A percentile compares a stretch with the other conserved stretches of the same genome.
Evolutionary conservation across 768 basidiomycete genomes (phyloP).

Genomic region (Suillus fuscotomentosus): DNA sequence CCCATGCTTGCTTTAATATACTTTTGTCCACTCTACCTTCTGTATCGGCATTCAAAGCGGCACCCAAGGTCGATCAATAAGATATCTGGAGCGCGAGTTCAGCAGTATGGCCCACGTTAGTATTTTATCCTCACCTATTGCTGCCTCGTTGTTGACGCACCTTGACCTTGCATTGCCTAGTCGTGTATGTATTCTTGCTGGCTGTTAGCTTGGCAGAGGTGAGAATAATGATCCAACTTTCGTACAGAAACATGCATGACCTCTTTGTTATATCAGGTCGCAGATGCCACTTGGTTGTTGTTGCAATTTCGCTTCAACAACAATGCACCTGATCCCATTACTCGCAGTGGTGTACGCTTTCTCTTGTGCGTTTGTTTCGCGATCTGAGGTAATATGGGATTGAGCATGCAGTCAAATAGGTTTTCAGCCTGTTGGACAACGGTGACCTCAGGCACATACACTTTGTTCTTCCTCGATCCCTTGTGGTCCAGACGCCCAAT

Average conservation of each 20-base stretch:
- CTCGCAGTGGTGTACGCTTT: conserved; percentile 44
- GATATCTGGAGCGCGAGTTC: conserved; percentile 41
- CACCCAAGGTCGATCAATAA: conserved; percentile 52
- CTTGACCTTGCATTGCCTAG: conserved; percentile 24
- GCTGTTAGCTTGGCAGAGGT: conserved; percentile 50
- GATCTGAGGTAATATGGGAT: background rate
- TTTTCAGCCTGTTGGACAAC: conserved; percentile 63
- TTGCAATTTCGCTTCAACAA: conserved; percentile 53
- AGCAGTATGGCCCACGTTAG: conserved; percentile 55
- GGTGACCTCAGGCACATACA: conserved; percentile 48
- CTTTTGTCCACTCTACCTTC: conserved; percentile 49
- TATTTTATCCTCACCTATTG: conserved; percentile 7
- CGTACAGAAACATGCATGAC: conserved; percentile 6
- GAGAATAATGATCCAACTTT: background rate
- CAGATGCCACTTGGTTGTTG: conserved; percentile 57
- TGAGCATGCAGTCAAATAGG: conserved; percentile 30
- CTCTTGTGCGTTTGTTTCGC: conserved; percentile 41
- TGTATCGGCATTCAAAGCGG: conserved; percentile 43
- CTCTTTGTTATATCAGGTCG: conserved; percentile 35
- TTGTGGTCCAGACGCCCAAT: conserved; percentile 51
- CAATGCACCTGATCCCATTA: conserved; percentile 47
- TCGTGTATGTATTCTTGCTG: conserved; percentile 51
- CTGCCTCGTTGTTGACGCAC: conserved; percentile 18
- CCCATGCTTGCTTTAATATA: conserved; percentile 43
- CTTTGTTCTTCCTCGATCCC: conserved; percentile 62